Base-by-base conservation (phyloP, 2,329 filamentous ascomycete species). In the Hirsutella rhossiliensis region DNA sequence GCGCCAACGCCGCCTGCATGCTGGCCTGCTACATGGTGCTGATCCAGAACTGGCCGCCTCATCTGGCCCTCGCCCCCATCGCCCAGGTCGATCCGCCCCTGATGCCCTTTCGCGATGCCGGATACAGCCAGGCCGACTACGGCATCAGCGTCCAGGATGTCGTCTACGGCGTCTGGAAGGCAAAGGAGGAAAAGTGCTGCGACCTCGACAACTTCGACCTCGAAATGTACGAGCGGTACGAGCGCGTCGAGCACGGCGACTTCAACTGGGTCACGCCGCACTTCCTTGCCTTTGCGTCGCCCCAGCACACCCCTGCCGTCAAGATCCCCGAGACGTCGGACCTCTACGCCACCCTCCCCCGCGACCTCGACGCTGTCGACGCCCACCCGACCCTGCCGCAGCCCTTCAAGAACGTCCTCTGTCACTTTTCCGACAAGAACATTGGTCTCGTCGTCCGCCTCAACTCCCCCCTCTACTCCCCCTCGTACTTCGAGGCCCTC, bases 251-350 rank as follows among this genome's bases (percentile, higher is more conserved):
- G 62, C 88, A 96, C 72, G 92, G 92, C 50, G 92, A 98, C 67
- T 98, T 98, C 82, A 98, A 98, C 76, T 98, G 92, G 92, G 78
- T 98, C 47, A 94, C 89, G 6, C 89, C 90, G 9, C 73, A 89
- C 58, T 98, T 98, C 68, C 76, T 98, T 42, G 92, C 92, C 19
- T 97, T 98, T 62, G 92, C 92, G 38, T 97, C 90, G 18, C 92
- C 92, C 11, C 88, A 97, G 63, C 82, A 89, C 56, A 73, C 78
- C 45, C 86, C 88, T 5, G 77, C 84, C 12, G 75, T 79, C 45
- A 80, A 83, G 49, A 81, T 95, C 45, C 73, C 81, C 9, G 73
- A 79, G 45, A 78, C 76, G 36, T 86, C 87, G 7, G 82, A 88
- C 13, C 69, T 82, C 50, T 95, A 82, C 64, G 74, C 78, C 12